A percentile compares a stretch with the other conserved stretches of the same genome.
These are phyloP conservation scores for Vigna reflexopilosa DNA, from an alignment of 306 rosid genomes.

Conservation along the genomic window DNA sequence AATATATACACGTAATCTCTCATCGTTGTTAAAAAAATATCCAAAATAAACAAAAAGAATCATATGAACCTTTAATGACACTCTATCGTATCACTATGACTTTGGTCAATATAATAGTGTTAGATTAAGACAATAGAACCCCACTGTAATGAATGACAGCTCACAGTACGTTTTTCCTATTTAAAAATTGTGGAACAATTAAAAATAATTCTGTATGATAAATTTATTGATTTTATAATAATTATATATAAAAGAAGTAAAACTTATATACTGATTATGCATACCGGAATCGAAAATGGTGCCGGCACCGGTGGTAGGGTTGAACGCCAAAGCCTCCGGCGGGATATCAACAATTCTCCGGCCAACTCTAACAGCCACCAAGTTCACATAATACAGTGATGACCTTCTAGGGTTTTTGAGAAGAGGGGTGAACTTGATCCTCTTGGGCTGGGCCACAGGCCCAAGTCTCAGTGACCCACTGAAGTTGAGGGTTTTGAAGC, in stretches of 20 bases:
- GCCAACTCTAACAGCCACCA: constrained; percentile 77
- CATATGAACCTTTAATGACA: not conserved
- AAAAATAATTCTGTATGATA: no score
- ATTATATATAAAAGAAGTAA: no score
- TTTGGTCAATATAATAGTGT: constrained; percentile 6
- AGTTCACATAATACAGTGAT: constrained; percentile 80
- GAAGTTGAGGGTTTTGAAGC: constrained; percentile 75
- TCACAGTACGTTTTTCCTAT: not conserved
- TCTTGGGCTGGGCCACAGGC: constrained; percentile 78
- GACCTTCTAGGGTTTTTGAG: constrained; percentile 86
- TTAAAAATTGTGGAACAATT: not conserved
- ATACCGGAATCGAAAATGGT: constrained; percentile 88
- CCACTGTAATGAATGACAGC: not conserved
- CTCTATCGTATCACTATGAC: not conserved
- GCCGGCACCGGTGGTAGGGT: constrained; percentile 85
- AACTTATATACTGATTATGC: not conserved
- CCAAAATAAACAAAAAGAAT: no score
- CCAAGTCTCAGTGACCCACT: constrained; percentile 91
- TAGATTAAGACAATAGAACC: not conserved
- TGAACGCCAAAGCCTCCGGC: constrained; percentile 73
- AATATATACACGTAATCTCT: no score
- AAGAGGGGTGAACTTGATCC: constrained; percentile 84
- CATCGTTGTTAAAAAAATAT: no score
- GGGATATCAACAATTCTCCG: constrained; percentile 78
- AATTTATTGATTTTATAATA: no score